phyloP scores from a whole-genome alignment of 2,329 filamentous ascomycete genomes.

The Penicillium sp. region DNA sequence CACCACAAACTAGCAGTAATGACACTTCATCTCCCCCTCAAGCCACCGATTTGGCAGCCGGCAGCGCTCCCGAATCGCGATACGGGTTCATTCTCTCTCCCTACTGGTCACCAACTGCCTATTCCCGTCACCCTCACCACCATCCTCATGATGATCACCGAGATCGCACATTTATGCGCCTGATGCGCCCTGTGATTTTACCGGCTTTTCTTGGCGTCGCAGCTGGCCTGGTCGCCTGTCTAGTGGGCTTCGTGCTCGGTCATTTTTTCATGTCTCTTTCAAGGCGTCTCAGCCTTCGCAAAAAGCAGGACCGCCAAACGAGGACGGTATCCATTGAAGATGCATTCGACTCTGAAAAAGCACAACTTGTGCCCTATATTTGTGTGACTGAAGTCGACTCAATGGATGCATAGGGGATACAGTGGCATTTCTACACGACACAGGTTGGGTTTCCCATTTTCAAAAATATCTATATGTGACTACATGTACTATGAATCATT shows the following conservation, averaged over 20 bases:
- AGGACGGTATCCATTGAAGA: slow-evolving; percentile 8
- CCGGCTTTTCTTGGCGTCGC: slow-evolving; percentile 37
- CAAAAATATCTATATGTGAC: neutral
- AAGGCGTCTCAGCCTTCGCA: slow-evolving; percentile 10
- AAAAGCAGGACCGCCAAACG: neutral
- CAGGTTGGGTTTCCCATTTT: neutral
- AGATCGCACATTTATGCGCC: slow-evolving; percentile 20
- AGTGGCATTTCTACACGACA: slow-evolving; percentile 5
- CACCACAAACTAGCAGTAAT: neutral
- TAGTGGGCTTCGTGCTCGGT: slow-evolving; percentile 38
- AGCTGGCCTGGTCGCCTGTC: slow-evolving; percentile 35
- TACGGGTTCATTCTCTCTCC: slow-evolving; percentile 17
- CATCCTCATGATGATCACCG: slow-evolving; percentile 19
- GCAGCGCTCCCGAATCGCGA: slow-evolving; percentile 4
- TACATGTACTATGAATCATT: no score
- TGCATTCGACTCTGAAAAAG: slow-evolving; percentile 16
- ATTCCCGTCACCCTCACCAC: slow-evolving; percentile 21
- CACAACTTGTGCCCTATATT: slow-evolving; percentile 8
- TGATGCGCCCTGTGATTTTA: slow-evolving; percentile 36
- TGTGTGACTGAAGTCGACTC: slow-evolving; percentile 5
- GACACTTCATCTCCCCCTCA: neutral
- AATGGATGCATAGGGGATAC: slow-evolving; percentile 1
- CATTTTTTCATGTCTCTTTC: slow-evolving; percentile 15
- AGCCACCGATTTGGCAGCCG: neutral
- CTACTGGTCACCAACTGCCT: slow-evolving; percentile 13